Evolutionary conservation across 495 filamentous ascomycete species (phyloP).

Genomic region (Aspergillus saccharolyticus): DNA sequence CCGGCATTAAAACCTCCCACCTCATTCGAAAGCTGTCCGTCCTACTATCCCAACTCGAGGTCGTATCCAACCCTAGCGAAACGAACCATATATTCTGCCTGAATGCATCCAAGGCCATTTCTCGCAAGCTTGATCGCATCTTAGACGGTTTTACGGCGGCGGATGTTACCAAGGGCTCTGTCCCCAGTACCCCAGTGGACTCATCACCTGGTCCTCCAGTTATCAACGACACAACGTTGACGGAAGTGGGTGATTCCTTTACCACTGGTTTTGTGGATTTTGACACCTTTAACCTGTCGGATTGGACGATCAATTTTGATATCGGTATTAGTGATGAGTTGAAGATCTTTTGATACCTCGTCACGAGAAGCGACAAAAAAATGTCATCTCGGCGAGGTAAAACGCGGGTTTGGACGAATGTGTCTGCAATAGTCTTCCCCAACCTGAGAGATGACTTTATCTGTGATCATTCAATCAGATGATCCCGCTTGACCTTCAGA

Average conservation of each 20-base stretch:
- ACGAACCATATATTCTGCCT: neutral
- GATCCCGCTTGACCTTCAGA: neutral
- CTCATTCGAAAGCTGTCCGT: neutral
- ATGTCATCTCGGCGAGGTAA: too few relatives aligned
- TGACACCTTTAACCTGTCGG: neutral
- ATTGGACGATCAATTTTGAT: neutral
- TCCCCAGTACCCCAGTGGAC: too few relatives aligned
- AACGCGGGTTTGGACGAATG: too few relatives aligned
- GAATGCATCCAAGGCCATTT: neutral
- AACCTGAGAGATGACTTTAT: too few relatives aligned
- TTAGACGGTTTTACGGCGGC: neutral
- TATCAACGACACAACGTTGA: neutral
- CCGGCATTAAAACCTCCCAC: neutral
- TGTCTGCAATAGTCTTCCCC: too few relatives aligned
- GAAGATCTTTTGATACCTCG: neutral
- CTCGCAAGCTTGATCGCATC: neutral
- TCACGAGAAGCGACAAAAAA: neutral
- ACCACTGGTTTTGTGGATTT: neutral
- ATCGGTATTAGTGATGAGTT: neutral
- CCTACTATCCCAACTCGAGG: neutral
- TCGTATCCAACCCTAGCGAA: neutral
- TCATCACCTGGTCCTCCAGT: too few relatives aligned
- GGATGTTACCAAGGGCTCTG: neutral
- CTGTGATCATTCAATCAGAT: neutral
- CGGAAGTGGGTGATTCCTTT: neutral